Conservation (phyloP, 352 stramenopile genomes). For the Paralagenidium karlingii region DNA sequence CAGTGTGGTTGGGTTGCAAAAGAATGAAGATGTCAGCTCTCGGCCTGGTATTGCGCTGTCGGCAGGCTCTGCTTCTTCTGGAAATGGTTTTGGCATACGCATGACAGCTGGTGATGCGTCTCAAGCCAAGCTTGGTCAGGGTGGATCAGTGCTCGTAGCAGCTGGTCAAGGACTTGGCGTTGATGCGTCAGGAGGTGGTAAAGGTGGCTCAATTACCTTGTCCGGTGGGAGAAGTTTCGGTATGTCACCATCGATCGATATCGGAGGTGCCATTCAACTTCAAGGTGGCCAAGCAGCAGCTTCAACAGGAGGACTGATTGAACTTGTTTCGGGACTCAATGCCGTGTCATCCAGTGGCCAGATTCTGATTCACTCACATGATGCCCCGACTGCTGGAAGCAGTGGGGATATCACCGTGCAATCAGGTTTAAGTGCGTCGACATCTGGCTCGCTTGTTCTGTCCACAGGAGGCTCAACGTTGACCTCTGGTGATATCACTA, state of each 20-base stretch:
- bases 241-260: constrained; percentile 15
- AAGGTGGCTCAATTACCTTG: constrained; percentile 24
- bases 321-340: constrained; percentile 28
- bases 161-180: constrained; percentile 22
- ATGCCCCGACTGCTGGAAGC: constrained; percentile 12
- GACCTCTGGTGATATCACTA: neutral
- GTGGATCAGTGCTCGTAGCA: neutral
- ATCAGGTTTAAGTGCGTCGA: neutral
- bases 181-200: constrained; percentile 22
- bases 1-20: neutral
- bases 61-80: no score
- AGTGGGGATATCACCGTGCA: constrained; percentile 10
- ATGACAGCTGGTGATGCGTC: no score
- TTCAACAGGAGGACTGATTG: constrained; percentile 28
- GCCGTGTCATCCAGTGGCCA: constrained; percentile 29
- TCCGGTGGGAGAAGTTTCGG: constrained; percentile 31
- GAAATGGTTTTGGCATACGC: no score
- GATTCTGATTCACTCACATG: constrained; percentile 19
- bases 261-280: constrained; percentile 24
- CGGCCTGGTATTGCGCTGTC: neutral
- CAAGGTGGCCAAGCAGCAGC: constrained; percentile 20
- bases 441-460: constrained; percentile 1
- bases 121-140: neutral
- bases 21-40: neutral
- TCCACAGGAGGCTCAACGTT: neutral